These are phyloP conservation scores for Tulasnella sp. DNA, from an alignment of 768 basidiomycete species.

Conservation along the genomic window DNA sequence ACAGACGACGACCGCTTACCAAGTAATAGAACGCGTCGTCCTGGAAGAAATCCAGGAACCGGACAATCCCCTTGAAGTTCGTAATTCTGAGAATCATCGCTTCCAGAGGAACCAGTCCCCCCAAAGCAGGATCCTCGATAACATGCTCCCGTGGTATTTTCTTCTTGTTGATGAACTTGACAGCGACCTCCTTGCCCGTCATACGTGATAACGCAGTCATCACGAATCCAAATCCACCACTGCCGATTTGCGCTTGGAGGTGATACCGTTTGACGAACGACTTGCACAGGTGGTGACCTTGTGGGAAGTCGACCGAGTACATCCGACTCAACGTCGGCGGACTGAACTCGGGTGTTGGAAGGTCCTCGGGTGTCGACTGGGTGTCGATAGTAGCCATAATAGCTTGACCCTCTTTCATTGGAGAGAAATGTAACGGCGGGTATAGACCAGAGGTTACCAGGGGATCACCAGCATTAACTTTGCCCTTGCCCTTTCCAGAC, in stretches of 20 bases:
- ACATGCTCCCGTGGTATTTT: slow-evolving; percentile 43
- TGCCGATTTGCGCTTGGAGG: slow-evolving; percentile 68
- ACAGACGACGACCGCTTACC: slow-evolving; percentile 35
- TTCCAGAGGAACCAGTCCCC: slow-evolving; percentile 60
- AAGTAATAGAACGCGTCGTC: slow-evolving; percentile 78
- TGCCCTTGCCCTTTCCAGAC: too few relatives aligned
- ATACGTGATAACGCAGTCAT: slow-evolving; percentile 63
- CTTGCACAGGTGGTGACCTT: slow-evolving; percentile 45
- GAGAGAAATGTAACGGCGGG: too few relatives aligned
- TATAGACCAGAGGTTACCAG: too few relatives aligned
- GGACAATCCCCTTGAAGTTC: slow-evolving; percentile 70
- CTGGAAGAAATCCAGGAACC: slow-evolving; percentile 73
- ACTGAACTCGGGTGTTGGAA: background rate
- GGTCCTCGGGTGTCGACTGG: background rate
- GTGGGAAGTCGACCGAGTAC: slow-evolving; percentile 45
- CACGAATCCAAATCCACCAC: slow-evolving; percentile 91
- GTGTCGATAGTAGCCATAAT: too few relatives aligned
- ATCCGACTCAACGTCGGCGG: background rate
- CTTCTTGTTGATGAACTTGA: slow-evolving; percentile 87
- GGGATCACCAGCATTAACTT: too few relatives aligned
- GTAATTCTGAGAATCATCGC: slow-evolving; percentile 61
- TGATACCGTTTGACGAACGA: slow-evolving; percentile 48
- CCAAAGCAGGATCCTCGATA: slow-evolving; percentile 46
- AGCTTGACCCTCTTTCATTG: too few relatives aligned
- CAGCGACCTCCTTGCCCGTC: slow-evolving; percentile 61